A percentile compares a stretch with the other conserved stretches of the same genome.
Conservation (phyloP, 2,329 filamentous ascomycete genomes). For the Xylaria sp. region DNA sequence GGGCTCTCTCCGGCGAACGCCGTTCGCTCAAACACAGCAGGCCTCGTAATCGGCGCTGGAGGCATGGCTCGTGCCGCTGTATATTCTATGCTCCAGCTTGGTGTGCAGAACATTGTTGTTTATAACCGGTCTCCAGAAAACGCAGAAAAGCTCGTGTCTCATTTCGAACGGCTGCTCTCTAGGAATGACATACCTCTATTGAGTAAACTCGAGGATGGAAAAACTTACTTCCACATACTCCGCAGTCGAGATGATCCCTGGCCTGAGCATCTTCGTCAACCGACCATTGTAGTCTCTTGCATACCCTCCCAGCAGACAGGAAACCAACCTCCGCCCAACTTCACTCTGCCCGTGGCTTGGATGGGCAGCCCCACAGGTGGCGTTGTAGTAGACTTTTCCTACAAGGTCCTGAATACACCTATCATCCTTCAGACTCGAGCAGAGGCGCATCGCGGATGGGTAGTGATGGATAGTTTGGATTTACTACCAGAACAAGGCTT, state of each 20-base stretch:
- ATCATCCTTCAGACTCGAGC: conserved; percentile 73
- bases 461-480: conserved; percentile 79
- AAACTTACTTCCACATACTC: conserved; percentile 67
- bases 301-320: conserved; percentile 77
- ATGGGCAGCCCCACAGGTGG: conserved; percentile 77
- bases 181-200: conserved; percentile 56
- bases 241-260: conserved; percentile 68
- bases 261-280: conserved; percentile 70
- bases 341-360: conserved; percentile 76
- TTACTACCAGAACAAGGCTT: conserved; percentile 82
- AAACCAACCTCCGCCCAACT: conserved; percentile 72
- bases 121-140: conserved; percentile 76
- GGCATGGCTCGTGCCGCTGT: conserved; percentile 83
- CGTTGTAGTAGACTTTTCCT: conserved; percentile 78
- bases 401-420: conserved; percentile 77
- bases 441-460: conserved; percentile 72
- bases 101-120: conserved; percentile 79
- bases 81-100: conserved; percentile 81
- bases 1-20: conserved; percentile 78
- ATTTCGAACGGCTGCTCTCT: conserved; percentile 71
- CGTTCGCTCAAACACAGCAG: conserved; percentile 64
- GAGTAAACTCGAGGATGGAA: conserved; percentile 54
- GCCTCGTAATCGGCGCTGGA: conserved; percentile 71
- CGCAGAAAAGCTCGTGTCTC: conserved; percentile 72
- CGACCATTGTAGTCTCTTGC: conserved; percentile 80